Evolutionary conservation across 2,329 filamentous ascomycete genomes (phyloP).

Genomic region (Cytospora mali): DNA sequence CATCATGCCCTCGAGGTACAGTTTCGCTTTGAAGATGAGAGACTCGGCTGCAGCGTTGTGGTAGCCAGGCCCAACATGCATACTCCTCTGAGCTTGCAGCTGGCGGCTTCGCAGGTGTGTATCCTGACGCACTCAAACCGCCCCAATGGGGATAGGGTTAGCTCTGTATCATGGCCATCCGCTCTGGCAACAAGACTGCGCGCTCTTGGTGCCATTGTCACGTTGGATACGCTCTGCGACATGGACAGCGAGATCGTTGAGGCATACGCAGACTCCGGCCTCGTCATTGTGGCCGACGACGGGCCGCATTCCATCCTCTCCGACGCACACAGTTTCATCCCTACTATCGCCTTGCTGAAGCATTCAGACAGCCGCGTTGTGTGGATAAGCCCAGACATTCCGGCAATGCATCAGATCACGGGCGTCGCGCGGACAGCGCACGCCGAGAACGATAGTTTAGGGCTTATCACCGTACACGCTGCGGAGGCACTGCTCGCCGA

Average conservation of each 20-base stretch:
- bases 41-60: too few species aligned
- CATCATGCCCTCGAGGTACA: too few species aligned
- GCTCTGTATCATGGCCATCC: too few species aligned
- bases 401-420: constrained; percentile 28
- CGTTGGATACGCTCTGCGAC: too few species aligned
- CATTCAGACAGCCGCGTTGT: constrained; percentile 10
- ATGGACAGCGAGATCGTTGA: background rate
- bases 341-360: constrained; percentile 15
- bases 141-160: too few species aligned
- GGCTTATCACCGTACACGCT: constrained; percentile 28
- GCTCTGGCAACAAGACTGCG: too few species aligned
- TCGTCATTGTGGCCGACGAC: background rate
- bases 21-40: too few species aligned
- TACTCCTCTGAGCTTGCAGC: too few species aligned
- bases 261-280: background rate
- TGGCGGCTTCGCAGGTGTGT: too few species aligned
- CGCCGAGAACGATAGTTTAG: constrained; percentile 29
- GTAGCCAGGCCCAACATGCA: too few species aligned
- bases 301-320: background rate
- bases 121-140: too few species aligned
- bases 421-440: constrained; percentile 31
- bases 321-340: background rate
- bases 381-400: constrained; percentile 28
- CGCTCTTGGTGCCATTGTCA: too few species aligned
- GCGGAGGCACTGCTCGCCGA: constrained; percentile 4